Evolutionary conservation across 2,329 filamentous ascomycete species (phyloP), one percentile per base, ranked within the genome.

Genomic region (Alternaria sp.): DNA sequence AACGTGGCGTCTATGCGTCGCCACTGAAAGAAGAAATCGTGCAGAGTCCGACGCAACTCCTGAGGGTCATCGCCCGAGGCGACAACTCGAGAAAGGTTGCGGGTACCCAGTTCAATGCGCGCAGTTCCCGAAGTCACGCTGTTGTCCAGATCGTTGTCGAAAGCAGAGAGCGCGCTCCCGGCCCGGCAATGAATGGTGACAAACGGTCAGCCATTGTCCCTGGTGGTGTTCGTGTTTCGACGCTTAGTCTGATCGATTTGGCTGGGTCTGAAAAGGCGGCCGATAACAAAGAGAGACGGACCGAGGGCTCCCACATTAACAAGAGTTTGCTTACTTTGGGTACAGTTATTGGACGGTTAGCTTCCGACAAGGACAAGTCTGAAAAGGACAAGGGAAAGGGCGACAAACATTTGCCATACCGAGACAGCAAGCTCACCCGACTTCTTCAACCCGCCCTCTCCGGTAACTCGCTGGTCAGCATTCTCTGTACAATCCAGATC

Each of bases 121-220:
- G 94, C 69, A 98, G 94, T 81, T 99, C 95, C 48, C 92, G 95
- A 80, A 97, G 93, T 85, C 95, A 99, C 73, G 95, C 95, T 0
- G 95, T 99, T 21, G 95, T 99, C 36, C 95, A 99, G 77, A 99
- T 99, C 68, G 94, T 99, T 2, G 95, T 99, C 11, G 95, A 99
- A 77, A 97, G 93, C 74, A 87, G 95, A 77, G 94, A 97, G 77
- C 90, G 95, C 45, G 86, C 89, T 40, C 87, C 91, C 0, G 83
- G 84, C 2, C 62, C 66, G 23, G 78, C 71, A 11, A 69, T 75
- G 8, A 79, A 80, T 49, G 78, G 76, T 11, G 79, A 74, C 55
- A 80, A 79, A 61, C 75, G 78, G 31, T 68, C 72, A 17, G 74
- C 76, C 26, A 77, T 79, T 24, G 68, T 73, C 44, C 93, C 94